Evolutionary conservation across 331 rosid species (phyloP), one percentile per base, ranked within the genome.

Genomic region (Dryas integrifolia): DNA sequence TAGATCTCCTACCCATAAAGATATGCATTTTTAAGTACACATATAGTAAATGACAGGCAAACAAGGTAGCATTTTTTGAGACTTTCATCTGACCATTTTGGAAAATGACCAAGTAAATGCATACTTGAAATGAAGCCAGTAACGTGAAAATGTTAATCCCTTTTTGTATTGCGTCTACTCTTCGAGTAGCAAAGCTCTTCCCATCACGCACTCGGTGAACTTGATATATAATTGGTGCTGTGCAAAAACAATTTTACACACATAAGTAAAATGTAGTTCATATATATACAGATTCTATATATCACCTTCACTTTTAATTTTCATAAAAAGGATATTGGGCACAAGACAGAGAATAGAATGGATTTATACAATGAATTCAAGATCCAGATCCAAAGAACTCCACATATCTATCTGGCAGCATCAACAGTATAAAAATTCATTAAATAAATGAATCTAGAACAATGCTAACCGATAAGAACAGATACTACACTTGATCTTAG

Each of bases 61-160:
- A 69, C 7, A 69, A 30, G 3, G 35, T 8, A 67, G 9, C 40
- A 18, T 9, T 40, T 15, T 3, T 4, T 55, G 3, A 55, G 15
- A 56, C 6, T 11, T 2, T 45, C 24, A 24, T 13, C 51, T 12
- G n/a, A 70, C 18, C 24, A 47, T 56, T 41, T 16, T 18, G 67
- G 18, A 12, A 48, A 72, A 39, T 40, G 58, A 6, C 39, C 4
- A 48, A 60, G 39, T 16, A 59, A 40, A 15, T 67, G 65, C 73
- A 82, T 89, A 94, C 98, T 55, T 94, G 94, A 84, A 94, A 94
- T 65, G 98, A 94, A 75, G 96, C 90, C 51, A 86, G 58, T 81
- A 94, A 60, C 68, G 97, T 89, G 86, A 89, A 94, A 72, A 94
- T 84, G 85, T 85, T 61, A 13, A 80, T 86, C 76, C 97, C 98